These are phyloP conservation scores for Pachysandra terminalis DNA, from an alignment of 164 flowering plant species.

Conservation along the genomic window DNA sequence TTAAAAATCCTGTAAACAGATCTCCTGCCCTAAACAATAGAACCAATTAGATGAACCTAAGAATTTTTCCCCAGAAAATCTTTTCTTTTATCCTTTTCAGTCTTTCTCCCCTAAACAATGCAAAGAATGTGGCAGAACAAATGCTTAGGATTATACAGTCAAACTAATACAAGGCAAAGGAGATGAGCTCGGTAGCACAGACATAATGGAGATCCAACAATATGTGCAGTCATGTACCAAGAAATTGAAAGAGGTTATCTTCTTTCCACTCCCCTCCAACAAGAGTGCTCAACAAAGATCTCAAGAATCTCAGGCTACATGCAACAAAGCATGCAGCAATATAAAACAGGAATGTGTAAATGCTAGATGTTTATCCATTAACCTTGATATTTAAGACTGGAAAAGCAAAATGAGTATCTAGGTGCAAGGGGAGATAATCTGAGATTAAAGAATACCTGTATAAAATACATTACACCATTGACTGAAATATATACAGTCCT, in stretches of 20 bases:
- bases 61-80: background rate
- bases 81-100: too few species aligned
- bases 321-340: background rate
- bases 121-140: background rate
- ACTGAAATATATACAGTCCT: conserved; percentile 55
- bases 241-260: too few species aligned
- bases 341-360: background rate
- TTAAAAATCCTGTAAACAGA: background rate
- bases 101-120: too few species aligned
- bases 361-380: background rate
- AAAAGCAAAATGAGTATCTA: background rate
- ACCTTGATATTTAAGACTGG: too few species aligned
- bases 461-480: conserved; percentile 55
- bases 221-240: too few species aligned
- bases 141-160: background rate
- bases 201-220: too few species aligned
- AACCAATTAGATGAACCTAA: background rate
- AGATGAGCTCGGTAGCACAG: too few species aligned
- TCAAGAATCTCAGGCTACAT: too few species aligned
- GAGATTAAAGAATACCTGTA: conserved; percentile 48
- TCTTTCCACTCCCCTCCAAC: too few species aligned
- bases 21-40: background rate
- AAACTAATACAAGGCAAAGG: background rate
- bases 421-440: background rate
- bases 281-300: too few species aligned